These are phyloP conservation scores for Avena sativa DNA, from an alignment of 176 grass and related monocot genomes.

Conservation along the genomic window DNA sequence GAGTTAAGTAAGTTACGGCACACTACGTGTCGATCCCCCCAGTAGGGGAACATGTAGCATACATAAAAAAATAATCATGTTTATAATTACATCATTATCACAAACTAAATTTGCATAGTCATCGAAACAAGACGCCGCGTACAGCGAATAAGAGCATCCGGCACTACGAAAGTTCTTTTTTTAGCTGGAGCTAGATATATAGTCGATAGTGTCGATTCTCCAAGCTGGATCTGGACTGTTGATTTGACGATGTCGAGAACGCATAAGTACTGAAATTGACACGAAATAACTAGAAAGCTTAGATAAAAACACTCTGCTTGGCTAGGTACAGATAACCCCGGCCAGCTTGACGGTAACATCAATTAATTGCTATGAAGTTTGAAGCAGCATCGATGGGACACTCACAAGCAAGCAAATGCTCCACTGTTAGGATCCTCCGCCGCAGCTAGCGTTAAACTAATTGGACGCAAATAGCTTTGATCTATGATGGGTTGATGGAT, in stretches of 20 bases:
- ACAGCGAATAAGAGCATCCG: not conserved
- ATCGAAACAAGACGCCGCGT: constrained; percentile 13
- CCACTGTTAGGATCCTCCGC: not conserved
- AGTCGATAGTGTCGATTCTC: not conserved
- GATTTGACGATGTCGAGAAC: not conserved
- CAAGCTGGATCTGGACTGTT: not conserved
- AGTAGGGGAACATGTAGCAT: not conserved
- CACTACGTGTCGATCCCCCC: constrained; percentile 1
- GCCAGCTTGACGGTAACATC: constrained; percentile 4
- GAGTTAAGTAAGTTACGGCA: not conserved
- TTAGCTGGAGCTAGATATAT: not conserved
- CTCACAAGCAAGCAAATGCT: constrained; percentile 9
- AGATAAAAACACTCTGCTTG: not conserved
- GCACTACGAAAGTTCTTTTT: not conserved
- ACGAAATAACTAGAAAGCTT: not conserved
- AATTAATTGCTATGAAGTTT: constrained; percentile 8
- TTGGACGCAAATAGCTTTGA: not conserved
- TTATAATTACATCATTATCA: not conserved
- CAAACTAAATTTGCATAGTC: not conserved
- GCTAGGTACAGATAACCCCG: too few species aligned
- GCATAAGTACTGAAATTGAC: not conserved
- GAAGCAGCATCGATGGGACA: constrained; percentile 24
- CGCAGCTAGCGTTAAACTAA: constrained; percentile 5
- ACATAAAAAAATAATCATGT: not conserved
- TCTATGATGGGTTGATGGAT: constrained; percentile 9